Percentiles rank a stretch among this genome's conserved stretches.
Conservation (phyloP, 1,284 basidiomycete species). For the Cryptococcus sp. region DNA sequence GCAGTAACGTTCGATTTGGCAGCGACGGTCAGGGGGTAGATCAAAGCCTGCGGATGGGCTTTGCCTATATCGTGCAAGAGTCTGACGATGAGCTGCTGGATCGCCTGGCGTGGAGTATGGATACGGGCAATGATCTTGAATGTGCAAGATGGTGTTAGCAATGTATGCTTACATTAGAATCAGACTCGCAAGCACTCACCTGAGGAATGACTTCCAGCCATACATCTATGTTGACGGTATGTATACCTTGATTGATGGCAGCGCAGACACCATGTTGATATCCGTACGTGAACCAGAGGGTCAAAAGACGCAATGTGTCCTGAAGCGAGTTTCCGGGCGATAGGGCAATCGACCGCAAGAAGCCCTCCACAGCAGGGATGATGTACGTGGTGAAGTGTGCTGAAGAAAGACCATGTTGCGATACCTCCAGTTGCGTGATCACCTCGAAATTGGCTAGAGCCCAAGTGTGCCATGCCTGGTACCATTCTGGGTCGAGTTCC, state of each 20-base stretch:
- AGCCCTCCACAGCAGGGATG: slow-evolving; percentile 93
- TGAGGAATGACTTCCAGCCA: slow-evolving; percentile 99
- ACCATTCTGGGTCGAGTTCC: slow-evolving; percentile 90
- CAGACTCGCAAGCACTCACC: slow-evolving; percentile 56
- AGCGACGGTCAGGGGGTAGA: slow-evolving; percentile 97
- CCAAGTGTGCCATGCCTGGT: slow-evolving; percentile 99
- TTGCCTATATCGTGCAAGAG: slow-evolving; percentile 91
- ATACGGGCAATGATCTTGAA: slow-evolving; percentile 94
- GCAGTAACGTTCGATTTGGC: slow-evolving; percentile 89
- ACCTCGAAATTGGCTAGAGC: slow-evolving; percentile 96
- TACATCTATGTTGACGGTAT: slow-evolving; percentile 90
- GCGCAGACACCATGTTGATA: slow-evolving; percentile 86
- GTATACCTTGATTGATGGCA: slow-evolving; percentile 86
- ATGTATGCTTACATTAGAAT: too few relatives aligned
- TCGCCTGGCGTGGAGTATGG: slow-evolving; percentile 86
- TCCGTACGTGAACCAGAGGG: slow-evolving; percentile 98
- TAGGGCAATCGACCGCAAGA: slow-evolving; percentile 93
- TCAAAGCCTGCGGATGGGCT: slow-evolving; percentile 95
- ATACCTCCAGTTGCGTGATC: slow-evolving; percentile 75
- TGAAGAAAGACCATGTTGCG: slow-evolving; percentile 70
- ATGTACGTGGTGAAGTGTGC: slow-evolving; percentile 79
- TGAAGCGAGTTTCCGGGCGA: slow-evolving; percentile 90
- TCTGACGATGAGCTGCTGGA: slow-evolving; percentile 86
- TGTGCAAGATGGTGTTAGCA: neutral
- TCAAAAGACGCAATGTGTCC: slow-evolving; percentile 89